Conservation (phyloP, 306 rosid species). For the Begonia loranthoides region DNA sequence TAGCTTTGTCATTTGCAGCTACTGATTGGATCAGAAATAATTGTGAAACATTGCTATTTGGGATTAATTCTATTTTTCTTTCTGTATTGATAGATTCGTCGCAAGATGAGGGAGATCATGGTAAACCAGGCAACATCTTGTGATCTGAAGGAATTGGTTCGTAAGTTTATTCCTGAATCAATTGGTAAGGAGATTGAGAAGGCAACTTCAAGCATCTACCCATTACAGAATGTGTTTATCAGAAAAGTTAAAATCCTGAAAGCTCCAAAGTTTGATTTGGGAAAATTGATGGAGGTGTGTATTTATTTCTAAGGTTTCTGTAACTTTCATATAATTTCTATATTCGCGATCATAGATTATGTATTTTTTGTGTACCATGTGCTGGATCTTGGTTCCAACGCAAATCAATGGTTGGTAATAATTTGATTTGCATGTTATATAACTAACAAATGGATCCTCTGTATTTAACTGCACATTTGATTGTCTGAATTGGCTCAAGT, state of each 20-base stretch:
- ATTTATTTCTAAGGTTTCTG: neutral
- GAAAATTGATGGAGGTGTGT: slow-evolving; percentile 83
- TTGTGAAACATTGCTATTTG: no score
- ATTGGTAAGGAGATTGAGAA: slow-evolving; percentile 83
- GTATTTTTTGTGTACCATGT: no score
- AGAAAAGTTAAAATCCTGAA: slow-evolving; percentile 82
- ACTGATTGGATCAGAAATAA: no score
- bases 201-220: slow-evolving; percentile 66
- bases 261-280: slow-evolving; percentile 93
- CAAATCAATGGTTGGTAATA: no score
- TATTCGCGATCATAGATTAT: neutral
- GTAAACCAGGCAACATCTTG: slow-evolving; percentile 64
- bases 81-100: slow-evolving; percentile 40
- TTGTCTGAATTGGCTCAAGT: no score
- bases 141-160: slow-evolving; percentile 77
- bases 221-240: slow-evolving; percentile 76
- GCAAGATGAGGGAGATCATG: slow-evolving; percentile 90
- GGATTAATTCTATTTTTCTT: neutral
- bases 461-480: no score
- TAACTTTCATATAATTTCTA: neutral
- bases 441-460: no score
- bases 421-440: no score
- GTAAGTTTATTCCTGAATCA: slow-evolving; percentile 70
- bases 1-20: no score
- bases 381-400: no score